Evolutionary conservation across 352 stramenopile genomes (phyloP), one percentile per base, ranked within the genome.

Genomic region (Pythium plurisporium): DNA sequence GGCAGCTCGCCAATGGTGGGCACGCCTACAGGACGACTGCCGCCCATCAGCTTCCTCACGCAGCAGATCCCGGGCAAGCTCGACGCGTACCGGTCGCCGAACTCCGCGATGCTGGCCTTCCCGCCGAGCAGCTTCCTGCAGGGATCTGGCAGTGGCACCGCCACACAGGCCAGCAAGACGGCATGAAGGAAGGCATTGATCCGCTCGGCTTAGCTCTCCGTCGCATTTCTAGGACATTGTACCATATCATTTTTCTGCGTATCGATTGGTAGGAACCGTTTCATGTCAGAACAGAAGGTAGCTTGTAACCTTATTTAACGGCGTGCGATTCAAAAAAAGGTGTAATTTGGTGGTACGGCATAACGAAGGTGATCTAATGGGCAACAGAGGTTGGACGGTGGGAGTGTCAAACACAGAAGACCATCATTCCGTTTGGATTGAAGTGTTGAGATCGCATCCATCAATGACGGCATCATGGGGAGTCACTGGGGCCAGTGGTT

Each of bases 41-140:
- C 81, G 22, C 81, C 81, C 22, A 91, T 91, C 66, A 87, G 81
- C 62, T 88, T 79, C 48, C 70, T 91, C 42, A 91, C 83, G 33
- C 68, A 76, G 55, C 67, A 72, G 42, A 53, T 70, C 47, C 74
- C 76, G 0, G 67, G 73, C 52, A 91, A 89, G 31, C 64, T 88
- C 5, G 78, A 87, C 38, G 74, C 74, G 23, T 87, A 79, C 66
- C 74, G 76, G 15, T 70, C 68, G 17, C 72, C 69, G 19, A 81
- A 69, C 49, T 56, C 67, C 11, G 38, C 75, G 20, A 56, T 74
- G 49, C 64, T 70, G 44, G 57, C 54, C 31, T 66, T 82, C 41
- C 74, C 76, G 30, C 74, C 74, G 12, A 80, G 65, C 33, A 74
- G 56, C 65, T 87, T 87, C 58, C 71, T 87, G 36, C 63, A 77